Evolutionary conservation across 2,329 filamentous ascomycete species (phyloP), one percentile per base, ranked within the genome.

Genomic region (Cryphonectria carpinicola): DNA sequence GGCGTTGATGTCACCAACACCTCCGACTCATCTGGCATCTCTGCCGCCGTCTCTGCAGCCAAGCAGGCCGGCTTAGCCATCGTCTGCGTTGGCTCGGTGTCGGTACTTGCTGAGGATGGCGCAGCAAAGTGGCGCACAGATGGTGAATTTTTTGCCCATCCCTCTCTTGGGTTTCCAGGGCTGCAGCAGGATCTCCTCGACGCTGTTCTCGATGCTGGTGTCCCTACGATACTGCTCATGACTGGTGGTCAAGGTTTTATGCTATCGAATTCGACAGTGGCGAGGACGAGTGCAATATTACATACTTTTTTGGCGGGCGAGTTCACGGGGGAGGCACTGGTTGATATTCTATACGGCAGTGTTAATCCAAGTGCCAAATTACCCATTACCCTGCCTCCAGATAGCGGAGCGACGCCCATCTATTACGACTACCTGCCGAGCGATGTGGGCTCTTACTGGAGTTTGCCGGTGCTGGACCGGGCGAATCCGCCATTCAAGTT

Each of bases 361-460:
- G 81, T 87, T 32, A 90, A 90, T 76, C 89, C 89, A 0, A 79
- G 78, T 61, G 78, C 77, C n/a, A 79, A 79, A 67, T 73, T 79
- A 13, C 78, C 78, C 0, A 81, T 87, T 14, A 84, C 82, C 2
- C 84, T 86, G 79, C 85, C 84, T 0, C 84, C 84, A 81, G 79
- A 76, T 3, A 76, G 80, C 5, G 78, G 82, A n/a, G 78, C 82
- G 13, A 74, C 78, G 5, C 90, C 90, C 67, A 85, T 91, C 68
- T 90, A 92, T 77, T 92, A 93, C 79, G 86, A 91, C 41, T 86
- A 90, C 77, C 90, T 92, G 78, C 84, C 83, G 0, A 85, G 84
- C 3, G 86, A 89, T 74, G 90, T 92, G 79, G 82, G 89, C 56
- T 52, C 66, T 58, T 85, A 85, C 3, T 89, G 89, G 74, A 75